Base-by-base conservation (phyloP, 1,139 yeast species). In the Zygoascus meyerae region DNA sequence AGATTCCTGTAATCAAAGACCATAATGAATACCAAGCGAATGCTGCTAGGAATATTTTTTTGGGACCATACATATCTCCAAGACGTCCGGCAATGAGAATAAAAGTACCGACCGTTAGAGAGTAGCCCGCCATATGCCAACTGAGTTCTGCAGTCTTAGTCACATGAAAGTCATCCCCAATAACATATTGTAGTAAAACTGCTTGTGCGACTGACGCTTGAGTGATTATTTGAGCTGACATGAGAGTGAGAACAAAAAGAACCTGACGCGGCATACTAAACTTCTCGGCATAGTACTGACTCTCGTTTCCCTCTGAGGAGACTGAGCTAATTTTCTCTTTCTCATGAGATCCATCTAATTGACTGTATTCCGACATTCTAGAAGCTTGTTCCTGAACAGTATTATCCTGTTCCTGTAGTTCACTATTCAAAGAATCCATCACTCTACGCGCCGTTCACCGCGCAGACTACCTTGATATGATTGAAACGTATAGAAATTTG, bases 61-160 rank as follows among this genome's bases (percentile, higher is more conserved):
- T 78, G 55, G 79, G 78, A 3, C 86, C 87, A 55, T 69, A 72
- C 53, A 78, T 61, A 58, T 81, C 86, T n/a, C 86, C 86, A 17
- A 80, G 57, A 42, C 81, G 71, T 9, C 87, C 87, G 1, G 81
- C 73, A 2, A 76, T 65, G 31, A 81, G 62, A 48, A 81, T 80
- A 50, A 81, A 77, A 0, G 86, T 77, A 9, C 86, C 86, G 11
- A 75, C 78, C 0, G 84, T 75, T 42, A 80, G 64, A 1, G 82
- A 73, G 55, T 69, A 79, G 0, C 81, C 69, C 0, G 84, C 82
- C 3, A 79, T 66, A 59, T 76, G 77, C 86, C 86, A 81, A 4
- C 79, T 69, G 11, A 70, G 66, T 57, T 71, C 72, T 5, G 81
- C 81, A 21, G 52, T 48, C 34, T 49, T 40, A 10, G 56, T 45